Conservation (phyloP, 78 protist species). For the Dictyostelium intermedium region DNA sequence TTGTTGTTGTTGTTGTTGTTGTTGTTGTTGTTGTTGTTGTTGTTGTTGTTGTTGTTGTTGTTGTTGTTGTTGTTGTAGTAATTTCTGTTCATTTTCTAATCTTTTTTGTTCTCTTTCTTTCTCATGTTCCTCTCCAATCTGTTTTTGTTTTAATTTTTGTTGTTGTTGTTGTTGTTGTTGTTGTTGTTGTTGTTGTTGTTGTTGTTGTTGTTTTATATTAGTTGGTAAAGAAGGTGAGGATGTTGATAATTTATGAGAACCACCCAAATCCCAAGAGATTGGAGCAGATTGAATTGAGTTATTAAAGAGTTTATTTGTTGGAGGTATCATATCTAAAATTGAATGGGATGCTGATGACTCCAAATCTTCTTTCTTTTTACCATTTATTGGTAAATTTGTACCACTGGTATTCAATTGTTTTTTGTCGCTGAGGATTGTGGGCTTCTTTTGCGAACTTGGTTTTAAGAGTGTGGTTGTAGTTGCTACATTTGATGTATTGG, state of each 20-base stretch:
- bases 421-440: constrained; percentile 3
- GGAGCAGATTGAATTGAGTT: not conserved
- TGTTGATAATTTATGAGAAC: not conserved
- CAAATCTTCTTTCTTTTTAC: not conserved
- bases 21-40: constrained; percentile 6
- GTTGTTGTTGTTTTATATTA: not conserved
- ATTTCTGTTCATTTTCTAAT: not conserved
- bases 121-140: not conserved
- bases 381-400: not conserved
- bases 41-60: constrained; percentile 2
- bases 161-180: not conserved
- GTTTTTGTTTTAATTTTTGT: not conserved
- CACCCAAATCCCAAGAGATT: constrained; percentile 69
- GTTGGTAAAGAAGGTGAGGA: not conserved
- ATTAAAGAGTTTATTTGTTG: not conserved
- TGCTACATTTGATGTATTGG: not conserved
- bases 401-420: not conserved
- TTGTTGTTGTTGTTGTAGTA: not conserved
- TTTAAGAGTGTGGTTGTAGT: not conserved
- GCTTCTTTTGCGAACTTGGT: constrained; percentile 18
- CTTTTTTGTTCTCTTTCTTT: not conserved
- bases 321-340: constrained; percentile 59
- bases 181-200: not conserved
- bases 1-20: not conserved
- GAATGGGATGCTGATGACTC: constrained; percentile 18